Conservation (phyloP, 306 rosid genomes). For the Gynostemma pentaphyllum region DNA sequence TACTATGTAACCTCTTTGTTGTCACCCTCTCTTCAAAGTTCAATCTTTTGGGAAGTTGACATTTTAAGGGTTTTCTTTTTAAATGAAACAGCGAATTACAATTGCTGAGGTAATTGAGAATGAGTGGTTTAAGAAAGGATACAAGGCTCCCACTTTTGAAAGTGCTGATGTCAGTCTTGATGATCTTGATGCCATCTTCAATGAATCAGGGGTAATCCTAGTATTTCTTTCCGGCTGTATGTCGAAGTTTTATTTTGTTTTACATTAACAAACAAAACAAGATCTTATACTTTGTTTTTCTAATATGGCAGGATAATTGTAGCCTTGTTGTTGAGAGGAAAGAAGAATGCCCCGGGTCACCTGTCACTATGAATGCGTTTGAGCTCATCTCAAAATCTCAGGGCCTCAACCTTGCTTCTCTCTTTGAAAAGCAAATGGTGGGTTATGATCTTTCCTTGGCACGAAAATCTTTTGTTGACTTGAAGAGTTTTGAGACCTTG, state of each 20-base stretch:
- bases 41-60: slow-evolving; percentile 2
- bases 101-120: slow-evolving; percentile 71
- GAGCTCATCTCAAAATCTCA: slow-evolving; percentile 91
- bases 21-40: not conserved
- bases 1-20: not conserved
- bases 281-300: not conserved
- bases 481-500: no score
- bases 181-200: slow-evolving; percentile 62
- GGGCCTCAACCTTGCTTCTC: slow-evolving; percentile 77
- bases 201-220: slow-evolving; percentile 46
- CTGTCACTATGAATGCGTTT: slow-evolving; percentile 87
- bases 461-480: not conserved
- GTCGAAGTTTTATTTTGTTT: not conserved
- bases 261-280: not conserved
- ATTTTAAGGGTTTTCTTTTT: not conserved
- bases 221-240: slow-evolving; percentile 1
- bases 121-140: slow-evolving; percentile 97
- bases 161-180: slow-evolving; percentile 58
- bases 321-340: slow-evolving; percentile 71
- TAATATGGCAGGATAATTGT: slow-evolving; percentile 35
- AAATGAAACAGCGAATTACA: slow-evolving; percentile 72
- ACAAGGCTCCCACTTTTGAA: slow-evolving; percentile 69
- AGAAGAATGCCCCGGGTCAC: slow-evolving; percentile 43
- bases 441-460: slow-evolving; percentile 3
- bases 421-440: slow-evolving; percentile 95